phyloP scores from a whole-genome alignment of 1,284 basidiomycete genomes.

The Laetiporus sulphureus region DNA sequence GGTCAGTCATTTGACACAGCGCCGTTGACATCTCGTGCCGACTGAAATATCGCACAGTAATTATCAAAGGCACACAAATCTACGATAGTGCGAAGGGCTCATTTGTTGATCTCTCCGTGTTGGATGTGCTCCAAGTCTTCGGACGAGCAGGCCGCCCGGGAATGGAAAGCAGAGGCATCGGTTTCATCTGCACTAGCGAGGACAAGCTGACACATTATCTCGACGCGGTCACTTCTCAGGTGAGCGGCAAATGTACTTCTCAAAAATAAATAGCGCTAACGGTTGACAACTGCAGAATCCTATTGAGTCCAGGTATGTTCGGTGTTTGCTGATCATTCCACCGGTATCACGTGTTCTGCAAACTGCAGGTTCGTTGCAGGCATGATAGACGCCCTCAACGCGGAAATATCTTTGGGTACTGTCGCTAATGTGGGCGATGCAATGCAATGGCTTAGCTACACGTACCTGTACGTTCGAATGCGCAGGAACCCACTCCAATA shows the following conservation, averaged over 20 bases:
- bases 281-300: conserved; percentile 54
- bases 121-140: conserved; percentile 97
- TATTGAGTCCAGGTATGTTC: conserved; percentile 87
- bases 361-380: conserved; percentile 72
- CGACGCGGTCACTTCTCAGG: conserved; percentile 84
- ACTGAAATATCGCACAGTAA: conserved; percentile 38
- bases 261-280: conserved; percentile 7
- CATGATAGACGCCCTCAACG: conserved; percentile 90
- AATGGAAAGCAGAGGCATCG: conserved; percentile 91
- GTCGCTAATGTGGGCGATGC: conserved; percentile 87
- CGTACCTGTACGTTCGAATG: conserved; percentile 97
- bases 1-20: conserved; percentile 37
- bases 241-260: conserved; percentile 23
- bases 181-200: conserved; percentile 92
- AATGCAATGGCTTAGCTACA: conserved; percentile 95
- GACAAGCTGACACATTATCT: conserved; percentile 95
- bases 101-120: conserved; percentile 90
- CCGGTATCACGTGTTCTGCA: too few relatives aligned
- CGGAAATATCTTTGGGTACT: conserved; percentile 93
- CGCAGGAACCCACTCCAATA: conserved; percentile 89
- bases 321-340: not conserved
- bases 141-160: conserved; percentile 97
- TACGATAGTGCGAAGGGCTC: conserved; percentile 88
- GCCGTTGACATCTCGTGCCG: not conserved
- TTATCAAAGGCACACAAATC: conserved; percentile 98